Base-by-base conservation (phyloP, 176 grass and related monocot genomes). In the Carex cristatella region DNA sequence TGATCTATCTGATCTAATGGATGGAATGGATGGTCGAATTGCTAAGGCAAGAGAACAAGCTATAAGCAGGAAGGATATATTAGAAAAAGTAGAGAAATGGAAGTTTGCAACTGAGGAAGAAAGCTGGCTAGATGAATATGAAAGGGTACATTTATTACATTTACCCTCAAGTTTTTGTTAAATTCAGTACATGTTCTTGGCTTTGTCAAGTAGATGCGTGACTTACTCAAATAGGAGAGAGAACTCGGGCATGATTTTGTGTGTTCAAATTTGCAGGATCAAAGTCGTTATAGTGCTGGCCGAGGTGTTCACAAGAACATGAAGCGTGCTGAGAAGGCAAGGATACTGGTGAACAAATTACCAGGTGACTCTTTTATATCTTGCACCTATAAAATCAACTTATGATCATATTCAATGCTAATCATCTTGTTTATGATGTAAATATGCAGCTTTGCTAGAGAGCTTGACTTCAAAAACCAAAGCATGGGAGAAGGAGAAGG, bases 71-170 rank as follows among this genome's bases (percentile, higher is more conserved):
- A 95, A 91, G 37, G 96, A 95, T 44, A 98, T 98, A 85, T 61
- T 98, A 67, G 93, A 98, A 58, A 98, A 94, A 89, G 77, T 94
- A 5, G 91, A 98, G 12, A 98, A 92, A 85, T 98, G 96, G 96
- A 85, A 72, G 67, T 89, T 83, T 58, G 88, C 96, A 76, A 62
- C 83, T 44, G 91, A 90, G 65, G 96, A 98, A 87, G 91, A 95
- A 86, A 89, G 4, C 37, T 98, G 96, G 96, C 93, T 98, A 62
- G 87, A 90, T 89, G 96, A 92, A 88, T 98, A 98, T 69, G 96
- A 98, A 80, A 93, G 85, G 89, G 96, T 98, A 90, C 32, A 35
- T 82, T 80, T 69, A 70, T 65, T 38, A 78, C 81, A 74, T 19
- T 68, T 61, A 62, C 33, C 16, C 15, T 55, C 51, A 44, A 70